Conservation (phyloP, 2,329 filamentous ascomycete species). For the Fusarium aywerte region DNA sequence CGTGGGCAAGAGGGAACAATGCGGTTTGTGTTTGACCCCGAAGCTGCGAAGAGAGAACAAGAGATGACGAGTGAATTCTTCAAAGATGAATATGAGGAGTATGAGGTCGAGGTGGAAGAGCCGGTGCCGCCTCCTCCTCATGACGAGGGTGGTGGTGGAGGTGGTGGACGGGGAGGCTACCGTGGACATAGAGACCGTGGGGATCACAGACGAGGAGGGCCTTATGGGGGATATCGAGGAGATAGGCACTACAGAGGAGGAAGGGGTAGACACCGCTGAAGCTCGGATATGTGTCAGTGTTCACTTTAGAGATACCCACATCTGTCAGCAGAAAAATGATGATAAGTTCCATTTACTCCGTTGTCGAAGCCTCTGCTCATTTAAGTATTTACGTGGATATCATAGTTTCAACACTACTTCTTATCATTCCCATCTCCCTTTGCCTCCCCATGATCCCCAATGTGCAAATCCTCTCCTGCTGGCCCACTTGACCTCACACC, state of each 20-base stretch:
- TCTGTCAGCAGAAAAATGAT: not conserved
- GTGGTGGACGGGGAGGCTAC: slow-evolving; percentile 44
- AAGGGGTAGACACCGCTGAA: slow-evolving; percentile 49
- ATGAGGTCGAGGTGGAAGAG: slow-evolving; percentile 81
- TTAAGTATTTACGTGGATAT: slow-evolving; percentile 15
- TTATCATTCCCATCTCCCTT: not conserved
- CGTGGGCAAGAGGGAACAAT: slow-evolving; percentile 76
- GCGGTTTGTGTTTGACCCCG: slow-evolving; percentile 87
- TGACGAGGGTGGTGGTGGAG: slow-evolving; percentile 27
- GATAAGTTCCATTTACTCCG: not conserved
- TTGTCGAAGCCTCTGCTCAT: not conserved
- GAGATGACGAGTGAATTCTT: slow-evolving; percentile 74
- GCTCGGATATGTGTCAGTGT: not conserved
- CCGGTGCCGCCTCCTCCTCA: slow-evolving; percentile 52
- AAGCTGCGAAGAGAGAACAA: slow-evolving; percentile 77
- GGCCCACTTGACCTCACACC: slow-evolving; percentile 54
- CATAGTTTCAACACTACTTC: not conserved
- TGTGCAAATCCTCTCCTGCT: slow-evolving; percentile 49
- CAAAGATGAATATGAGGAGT: slow-evolving; percentile 79
- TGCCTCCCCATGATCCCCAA: slow-evolving; percentile 20
- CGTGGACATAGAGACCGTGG: slow-evolving; percentile 50
- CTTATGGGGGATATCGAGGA: slow-evolving; percentile 51
- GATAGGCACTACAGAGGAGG: slow-evolving; percentile 51
- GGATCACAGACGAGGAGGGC: slow-evolving; percentile 48
- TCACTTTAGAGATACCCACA: slow-evolving; percentile 29